Percentiles rank a stretch among this genome's conserved stretches.
These are phyloP conservation scores for Capsicum rhomboideum DNA, from an alignment of 257 asterid genomes.

Conservation along the genomic window DNA sequence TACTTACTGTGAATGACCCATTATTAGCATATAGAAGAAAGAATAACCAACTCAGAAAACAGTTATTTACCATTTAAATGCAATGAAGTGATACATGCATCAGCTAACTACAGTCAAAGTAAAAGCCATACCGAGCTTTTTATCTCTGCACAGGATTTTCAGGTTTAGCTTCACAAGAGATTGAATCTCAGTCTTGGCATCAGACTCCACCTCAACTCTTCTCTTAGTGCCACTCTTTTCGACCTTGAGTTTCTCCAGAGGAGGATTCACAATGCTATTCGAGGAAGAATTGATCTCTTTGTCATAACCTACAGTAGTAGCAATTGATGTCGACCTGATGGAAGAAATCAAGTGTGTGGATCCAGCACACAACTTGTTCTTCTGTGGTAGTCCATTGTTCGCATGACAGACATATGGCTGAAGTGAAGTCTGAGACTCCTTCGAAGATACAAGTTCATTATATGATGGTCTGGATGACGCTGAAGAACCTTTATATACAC, in stretches of 20 bases:
- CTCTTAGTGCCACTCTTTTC: conserved; percentile 18
- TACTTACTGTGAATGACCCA: too few species aligned
- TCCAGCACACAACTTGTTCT: conserved; percentile 5
- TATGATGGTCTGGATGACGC: conserved; percentile 1
- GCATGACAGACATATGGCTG: not conserved
- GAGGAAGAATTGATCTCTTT: conserved; percentile 22
- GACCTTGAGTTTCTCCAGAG: conserved; percentile 20
- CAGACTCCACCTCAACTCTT: conserved; percentile 17
- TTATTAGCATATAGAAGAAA: not conserved
- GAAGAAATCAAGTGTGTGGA: conserved; percentile 17
- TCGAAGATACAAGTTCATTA: conserved; percentile 11
- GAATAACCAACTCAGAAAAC: not conserved
- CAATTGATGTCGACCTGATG: conserved; percentile 7
- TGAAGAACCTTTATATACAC: not conserved
- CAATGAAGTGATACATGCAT: not conserved
- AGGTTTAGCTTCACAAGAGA: conserved; percentile 75
- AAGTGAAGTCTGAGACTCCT: conserved; percentile 5
- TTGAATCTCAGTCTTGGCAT: conserved; percentile 65
- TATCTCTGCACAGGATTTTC: conserved; percentile 37
- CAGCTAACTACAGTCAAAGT: not conserved
- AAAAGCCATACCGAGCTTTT: conserved; percentile 43
- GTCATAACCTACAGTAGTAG: conserved; percentile 9
- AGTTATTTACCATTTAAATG: not conserved
- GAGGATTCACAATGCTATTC: conserved; percentile 12
- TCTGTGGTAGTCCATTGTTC: not conserved